Evolutionary conservation across 257 asterid species (phyloP).

Genomic region (Lavandula angustifolia): DNA sequence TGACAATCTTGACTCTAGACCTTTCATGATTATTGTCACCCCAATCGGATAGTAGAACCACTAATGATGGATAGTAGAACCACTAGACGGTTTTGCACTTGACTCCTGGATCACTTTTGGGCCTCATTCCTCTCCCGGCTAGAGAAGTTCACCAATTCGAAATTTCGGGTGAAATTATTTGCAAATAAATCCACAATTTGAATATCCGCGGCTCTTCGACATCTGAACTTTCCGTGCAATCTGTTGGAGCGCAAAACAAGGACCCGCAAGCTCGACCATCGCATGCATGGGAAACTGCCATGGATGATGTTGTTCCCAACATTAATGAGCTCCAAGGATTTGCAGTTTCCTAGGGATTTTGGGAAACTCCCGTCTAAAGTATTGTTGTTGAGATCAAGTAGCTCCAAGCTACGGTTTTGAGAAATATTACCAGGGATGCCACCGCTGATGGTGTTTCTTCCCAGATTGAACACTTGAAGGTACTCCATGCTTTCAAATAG

Average conservation of each 20-base stretch:
- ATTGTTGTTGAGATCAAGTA: slow-evolving; percentile 33
- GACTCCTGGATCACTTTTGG: no score
- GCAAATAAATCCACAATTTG: slow-evolving; percentile 26
- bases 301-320: slow-evolving; percentile 42
- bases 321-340: slow-evolving; percentile 36
- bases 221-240: slow-evolving; percentile 41
- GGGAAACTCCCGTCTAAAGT: slow-evolving; percentile 38
- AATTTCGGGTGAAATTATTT: slow-evolving; percentile 26
- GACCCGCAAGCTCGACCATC: slow-evolving; percentile 40
- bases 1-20: slow-evolving; percentile 28
- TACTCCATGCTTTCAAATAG: not conserved
- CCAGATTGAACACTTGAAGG: slow-evolving; percentile 26
- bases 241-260: slow-evolving; percentile 43
- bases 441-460: slow-evolving; percentile 33
- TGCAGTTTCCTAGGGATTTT: slow-evolving; percentile 40
- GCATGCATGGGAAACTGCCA: slow-evolving; percentile 32
- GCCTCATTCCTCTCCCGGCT: slow-evolving; percentile 19
- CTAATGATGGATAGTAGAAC: no score
- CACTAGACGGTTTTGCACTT: no score
- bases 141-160: not conserved
- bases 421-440: slow-evolving; percentile 22
- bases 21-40: slow-evolving; percentile 40
- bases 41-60: no score
- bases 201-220: slow-evolving; percentile 27
- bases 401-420: slow-evolving; percentile 5